A percentile compares a stretch with the other conserved stretches of the same genome.
These are phyloP conservation scores for Cenchrus fungigraminus DNA, from an alignment of 176 grass and related monocot species.

Conservation along the genomic window DNA sequence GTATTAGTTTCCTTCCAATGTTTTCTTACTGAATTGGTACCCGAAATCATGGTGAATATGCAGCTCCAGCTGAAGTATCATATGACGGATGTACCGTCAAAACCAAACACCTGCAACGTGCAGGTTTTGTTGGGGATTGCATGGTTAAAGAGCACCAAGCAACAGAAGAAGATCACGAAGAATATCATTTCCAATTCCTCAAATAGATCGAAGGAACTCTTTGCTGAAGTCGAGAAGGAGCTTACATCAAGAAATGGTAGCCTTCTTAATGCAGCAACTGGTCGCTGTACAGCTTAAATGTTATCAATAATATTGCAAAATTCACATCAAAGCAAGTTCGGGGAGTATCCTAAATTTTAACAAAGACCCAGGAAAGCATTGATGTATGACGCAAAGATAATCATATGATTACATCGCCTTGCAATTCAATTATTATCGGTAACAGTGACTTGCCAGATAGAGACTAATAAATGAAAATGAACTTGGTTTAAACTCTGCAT, in stretches of 20 bases:
- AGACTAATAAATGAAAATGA: constrained; percentile 20
- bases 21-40: constrained; percentile 10
- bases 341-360: constrained; percentile 1
- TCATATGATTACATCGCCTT: background rate
- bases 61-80: constrained; percentile 87
- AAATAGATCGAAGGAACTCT: constrained; percentile 68
- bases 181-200: constrained; percentile 68
- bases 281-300: constrained; percentile 10
- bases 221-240: constrained; percentile 68
- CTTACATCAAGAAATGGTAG: constrained; percentile 55
- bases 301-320: constrained; percentile 7
- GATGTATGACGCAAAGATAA: background rate
- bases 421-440: background rate
- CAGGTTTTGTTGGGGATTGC: constrained; percentile 75
- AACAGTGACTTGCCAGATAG: background rate
- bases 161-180: constrained; percentile 84
- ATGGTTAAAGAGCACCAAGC: constrained; percentile 88
- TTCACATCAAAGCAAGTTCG: constrained; percentile 2
- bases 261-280: background rate
- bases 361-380: background rate
- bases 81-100: constrained; percentile 55
- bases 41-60: constrained; percentile 20
- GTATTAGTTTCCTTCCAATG: background rate
- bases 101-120: constrained; percentile 66
- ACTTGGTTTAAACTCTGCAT: background rate